phyloP scores from a whole-genome alignment of 306 rosid species.

The Acacia melanoxylon region DNA sequence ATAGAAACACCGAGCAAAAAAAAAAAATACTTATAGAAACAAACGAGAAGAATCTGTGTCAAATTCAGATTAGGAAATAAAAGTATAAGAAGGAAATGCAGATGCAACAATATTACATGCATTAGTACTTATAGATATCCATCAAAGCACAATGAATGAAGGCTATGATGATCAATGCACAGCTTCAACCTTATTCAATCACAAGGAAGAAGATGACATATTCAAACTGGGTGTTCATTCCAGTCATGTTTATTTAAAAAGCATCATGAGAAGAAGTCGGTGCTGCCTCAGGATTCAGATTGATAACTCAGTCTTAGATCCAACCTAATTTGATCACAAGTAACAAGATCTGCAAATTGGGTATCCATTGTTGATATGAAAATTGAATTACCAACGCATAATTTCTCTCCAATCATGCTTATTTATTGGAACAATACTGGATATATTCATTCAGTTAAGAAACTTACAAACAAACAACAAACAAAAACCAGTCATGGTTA shows the following conservation, averaged over 20 bases:
- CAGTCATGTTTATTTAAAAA: background rate
- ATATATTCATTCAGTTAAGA: too few relatives aligned
- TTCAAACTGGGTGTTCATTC: background rate
- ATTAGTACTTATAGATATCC: background rate
- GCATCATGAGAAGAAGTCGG: background rate
- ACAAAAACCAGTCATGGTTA: background rate
- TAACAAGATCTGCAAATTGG: background rate
- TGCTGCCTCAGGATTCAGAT: constrained; percentile 9
- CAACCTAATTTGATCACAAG: background rate
- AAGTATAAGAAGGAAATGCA: too few relatives aligned
- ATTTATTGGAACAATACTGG: too few relatives aligned
- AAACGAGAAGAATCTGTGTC: background rate
- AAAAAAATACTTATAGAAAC: background rate
- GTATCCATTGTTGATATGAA: background rate
- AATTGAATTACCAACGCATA: background rate
- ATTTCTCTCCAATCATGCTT: background rate
- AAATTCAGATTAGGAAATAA: background rate
- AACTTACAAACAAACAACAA: too few relatives aligned
- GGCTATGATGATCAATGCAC: background rate
- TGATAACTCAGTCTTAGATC: constrained; percentile 42
- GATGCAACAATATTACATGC: background rate
- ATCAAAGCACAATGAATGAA: background rate
- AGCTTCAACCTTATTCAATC: background rate
- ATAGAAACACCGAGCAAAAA: too few relatives aligned
- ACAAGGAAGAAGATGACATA: background rate